Evolutionary conservation across 371 early-diverging fungal species (phyloP), one percentile per base, ranked within the genome.

Genomic region (Syncephalastrum monosporum): DNA sequence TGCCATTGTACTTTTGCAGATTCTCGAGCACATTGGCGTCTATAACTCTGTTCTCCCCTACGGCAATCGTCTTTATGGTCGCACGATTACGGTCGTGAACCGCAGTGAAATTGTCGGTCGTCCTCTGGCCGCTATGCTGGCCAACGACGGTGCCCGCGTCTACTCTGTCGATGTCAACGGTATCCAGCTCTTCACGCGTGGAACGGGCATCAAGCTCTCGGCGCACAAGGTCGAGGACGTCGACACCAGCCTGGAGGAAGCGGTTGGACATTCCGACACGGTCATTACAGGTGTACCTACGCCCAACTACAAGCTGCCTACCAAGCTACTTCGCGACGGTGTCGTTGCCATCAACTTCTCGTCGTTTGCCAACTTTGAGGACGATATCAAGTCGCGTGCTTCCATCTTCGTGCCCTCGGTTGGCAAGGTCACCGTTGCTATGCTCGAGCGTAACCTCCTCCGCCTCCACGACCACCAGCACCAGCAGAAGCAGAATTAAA

Each of bases 381-480:
- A 87, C 4, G 90, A 90, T 46, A 84, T 97, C 64, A 90, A 88
- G 70, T 81, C 89, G 12, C 86, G 87, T 50, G 95, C 97, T 19
- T 87, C 92, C 27, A 91, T 98, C 65, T 98, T 89, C 65, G 94
- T 98, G 49, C 94, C 96, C 0, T 87, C 92, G 5, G 91, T 98
- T n/a, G 98, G 98, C 49, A 97, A 98, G 70, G 95, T 97, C 53
- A 98, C 98, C 1, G 94, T 97, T 5, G 90, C 94, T 14, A 98
- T 98, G 98, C 81, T 97, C 52, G 89, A 95, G 74, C 85, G 98
- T 55, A 97, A 97, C 66, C 78, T 97, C 52, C 76, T 96, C 44
- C 83, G 96, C 44, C 77, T 95, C 24, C 82, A 87, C 65, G 90
- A 91, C 63, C 89, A 91, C 65, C 86, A 79, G 63, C 43, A 74